Evolutionary conservation across 148 eudicot genomes (phyloP).

Genomic region (Cornus controversa): DNA sequence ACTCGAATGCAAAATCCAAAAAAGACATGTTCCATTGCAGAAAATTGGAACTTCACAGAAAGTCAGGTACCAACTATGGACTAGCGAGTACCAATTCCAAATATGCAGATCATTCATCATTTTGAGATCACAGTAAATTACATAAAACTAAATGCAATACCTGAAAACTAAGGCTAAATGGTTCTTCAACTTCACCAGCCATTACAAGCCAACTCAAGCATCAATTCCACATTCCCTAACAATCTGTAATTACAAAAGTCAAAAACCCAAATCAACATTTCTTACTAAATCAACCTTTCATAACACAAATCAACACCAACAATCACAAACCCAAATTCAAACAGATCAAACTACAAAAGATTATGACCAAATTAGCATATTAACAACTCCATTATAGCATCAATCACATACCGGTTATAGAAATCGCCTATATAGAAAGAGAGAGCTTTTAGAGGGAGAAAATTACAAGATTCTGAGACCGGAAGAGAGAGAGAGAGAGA

Average conservation of each 20-base stretch:
- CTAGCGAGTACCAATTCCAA: no score
- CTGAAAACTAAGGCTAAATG: constrained; percentile 44
- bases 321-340: not conserved
- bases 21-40: no score
- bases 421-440: not conserved
- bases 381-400: not conserved
- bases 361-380: not conserved
- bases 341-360: no score
- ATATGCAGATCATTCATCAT: constrained; percentile 6
- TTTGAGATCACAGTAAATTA: not conserved
- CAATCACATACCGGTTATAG: not conserved
- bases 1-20: not conserved
- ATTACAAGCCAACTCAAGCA: constrained; percentile 22
- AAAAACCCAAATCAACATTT: not conserved
- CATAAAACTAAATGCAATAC: constrained; percentile 23
- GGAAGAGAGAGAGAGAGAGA: constrained; percentile 4
- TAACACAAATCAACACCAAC: not conserved
- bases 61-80: no score
- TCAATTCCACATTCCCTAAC: constrained; percentile 12
- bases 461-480: not conserved
- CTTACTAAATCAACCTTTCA: not conserved
- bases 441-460: not conserved
- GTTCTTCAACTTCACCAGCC: constrained; percentile 59
- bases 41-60: no score
- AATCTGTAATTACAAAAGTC: not conserved